These are phyloP conservation scores for Blepharisma japonicum DNA, from an alignment of 73 alveolate genomes.

Conservation along the genomic window DNA sequence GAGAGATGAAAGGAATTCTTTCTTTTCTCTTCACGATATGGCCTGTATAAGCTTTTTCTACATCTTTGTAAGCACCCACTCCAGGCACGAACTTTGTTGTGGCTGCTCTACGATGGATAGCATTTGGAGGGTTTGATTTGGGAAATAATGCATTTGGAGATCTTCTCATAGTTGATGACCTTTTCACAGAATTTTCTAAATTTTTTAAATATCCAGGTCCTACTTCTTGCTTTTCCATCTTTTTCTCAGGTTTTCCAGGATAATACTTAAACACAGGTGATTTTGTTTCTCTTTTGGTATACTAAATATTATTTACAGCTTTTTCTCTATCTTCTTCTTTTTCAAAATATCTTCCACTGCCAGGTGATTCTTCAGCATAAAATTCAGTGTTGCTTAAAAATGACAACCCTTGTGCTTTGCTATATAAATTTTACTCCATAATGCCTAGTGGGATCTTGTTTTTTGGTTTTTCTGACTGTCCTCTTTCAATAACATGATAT, in stretches of 20 bases:
- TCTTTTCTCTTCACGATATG: background rate
- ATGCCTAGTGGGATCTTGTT: background rate
- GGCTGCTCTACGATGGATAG: background rate
- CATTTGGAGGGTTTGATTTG: background rate
- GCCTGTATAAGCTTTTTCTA: conserved; percentile 18
- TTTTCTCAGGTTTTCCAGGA: background rate
- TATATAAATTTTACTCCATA: background rate
- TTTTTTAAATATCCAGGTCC: conserved; percentile 30
- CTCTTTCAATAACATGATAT: background rate
- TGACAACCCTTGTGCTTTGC: background rate
- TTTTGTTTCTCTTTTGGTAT: background rate
- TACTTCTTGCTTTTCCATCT: background rate
- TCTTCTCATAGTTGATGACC: background rate
- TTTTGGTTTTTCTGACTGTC: conserved; percentile 1
- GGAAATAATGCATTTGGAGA: background rate
- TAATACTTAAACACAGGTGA: conserved; percentile 21
- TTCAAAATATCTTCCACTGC: background rate
- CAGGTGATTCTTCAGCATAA: conserved; percentile 20
- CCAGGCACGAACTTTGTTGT: conserved; percentile 20
- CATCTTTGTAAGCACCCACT: background rate
- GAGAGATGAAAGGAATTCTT: conserved; percentile 10
- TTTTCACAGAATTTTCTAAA: background rate
- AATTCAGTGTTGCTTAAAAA: background rate
- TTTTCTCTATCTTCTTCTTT: conserved; percentile 25
- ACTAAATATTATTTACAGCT: conserved; percentile 4